A percentile compares a stretch with the other conserved stretches of the same genome.
phyloP scores from a whole-genome alignment of 1,139 yeast genomes.

The Hyphopichia wangnamkhiaoensis region DNA sequence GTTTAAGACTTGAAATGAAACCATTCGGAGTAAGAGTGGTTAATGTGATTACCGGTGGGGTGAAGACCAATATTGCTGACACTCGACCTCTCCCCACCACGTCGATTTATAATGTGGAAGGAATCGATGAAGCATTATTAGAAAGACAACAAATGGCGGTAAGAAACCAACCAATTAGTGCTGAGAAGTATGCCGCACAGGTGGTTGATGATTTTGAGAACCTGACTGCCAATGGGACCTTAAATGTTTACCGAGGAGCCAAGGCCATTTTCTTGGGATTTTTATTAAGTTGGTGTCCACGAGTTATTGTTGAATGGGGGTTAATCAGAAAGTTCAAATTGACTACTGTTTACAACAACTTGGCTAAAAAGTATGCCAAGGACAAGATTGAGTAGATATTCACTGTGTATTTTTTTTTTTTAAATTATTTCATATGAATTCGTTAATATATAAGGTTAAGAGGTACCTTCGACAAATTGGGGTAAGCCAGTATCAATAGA shows the following conservation, averaged over 20 bases:
- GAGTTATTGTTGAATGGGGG: slow-evolving; percentile 46
- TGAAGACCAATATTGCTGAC: slow-evolving; percentile 37
- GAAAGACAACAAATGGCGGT: slow-evolving; percentile 63
- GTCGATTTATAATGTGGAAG: slow-evolving; percentile 57
- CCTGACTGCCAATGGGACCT: slow-evolving; percentile 43
- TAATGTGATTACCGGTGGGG: slow-evolving; percentile 61
- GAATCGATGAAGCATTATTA: slow-evolving; percentile 48
- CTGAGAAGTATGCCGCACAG: slow-evolving; percentile 55
- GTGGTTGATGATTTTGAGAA: slow-evolving; percentile 53
- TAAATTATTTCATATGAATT: background rate
- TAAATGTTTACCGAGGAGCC: slow-evolving; percentile 56
- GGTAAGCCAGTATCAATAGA: slow-evolving; percentile 40
- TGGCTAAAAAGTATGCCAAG: slow-evolving; percentile 26
- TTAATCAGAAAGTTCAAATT: slow-evolving; percentile 53
- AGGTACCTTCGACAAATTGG: slow-evolving; percentile 26
- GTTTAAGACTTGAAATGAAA: slow-evolving; percentile 64
- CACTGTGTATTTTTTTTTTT: background rate
- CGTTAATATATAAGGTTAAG: slow-evolving; percentile 12
- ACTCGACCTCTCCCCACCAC: slow-evolving; percentile 53
- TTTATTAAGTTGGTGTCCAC: slow-evolving; percentile 42
- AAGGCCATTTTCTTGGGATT: slow-evolving; percentile 42
- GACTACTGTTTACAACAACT: slow-evolving; percentile 21
- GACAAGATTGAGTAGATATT: slow-evolving; percentile 11
- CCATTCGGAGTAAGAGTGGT: slow-evolving; percentile 75
- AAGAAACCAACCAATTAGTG: slow-evolving; percentile 58